A percentile compares a stretch with the other conserved stretches of the same genome.
phyloP scores from a whole-genome alignment of 1,284 basidiomycete species.

The Trichosporon sp. region DNA sequence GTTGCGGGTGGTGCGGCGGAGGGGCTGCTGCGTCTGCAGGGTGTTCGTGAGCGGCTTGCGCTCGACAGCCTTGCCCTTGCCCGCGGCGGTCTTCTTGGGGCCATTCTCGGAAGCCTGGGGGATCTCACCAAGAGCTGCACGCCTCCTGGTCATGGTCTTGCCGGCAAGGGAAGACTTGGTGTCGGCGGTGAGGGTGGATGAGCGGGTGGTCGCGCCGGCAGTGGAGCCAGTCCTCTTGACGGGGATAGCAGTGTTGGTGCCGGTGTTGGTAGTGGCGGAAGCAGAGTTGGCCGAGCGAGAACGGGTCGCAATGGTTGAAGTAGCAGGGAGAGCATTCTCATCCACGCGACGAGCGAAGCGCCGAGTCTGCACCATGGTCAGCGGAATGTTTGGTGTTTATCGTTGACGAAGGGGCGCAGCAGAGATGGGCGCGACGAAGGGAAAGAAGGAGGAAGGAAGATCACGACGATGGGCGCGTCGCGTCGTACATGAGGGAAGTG shows the following conservation, averaged over 20 bases:
- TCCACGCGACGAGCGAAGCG: conserved; percentile 35
- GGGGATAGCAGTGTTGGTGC: conserved; percentile 31
- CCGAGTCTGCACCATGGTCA: conserved; percentile 34
- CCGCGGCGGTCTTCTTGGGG: conserved; percentile 16
- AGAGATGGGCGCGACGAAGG: not conserved
- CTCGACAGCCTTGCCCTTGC: conserved; percentile 18
- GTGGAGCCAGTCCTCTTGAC: conserved; percentile 34
- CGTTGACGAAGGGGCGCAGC: not conserved
- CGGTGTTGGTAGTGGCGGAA: conserved; percentile 16
- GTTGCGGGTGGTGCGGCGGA: conserved; percentile 11
- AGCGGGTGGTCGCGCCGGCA: conserved; percentile 13
- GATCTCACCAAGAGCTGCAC: conserved; percentile 47
- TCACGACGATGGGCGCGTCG: conserved; percentile 3
- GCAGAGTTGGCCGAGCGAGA: conserved; percentile 20
- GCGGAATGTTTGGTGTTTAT: conserved; percentile 8
- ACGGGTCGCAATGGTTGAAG: conserved; percentile 25
- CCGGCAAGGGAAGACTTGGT: conserved; percentile 12
- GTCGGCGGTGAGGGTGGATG: conserved; percentile 13
- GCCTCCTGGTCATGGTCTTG: conserved; percentile 20
- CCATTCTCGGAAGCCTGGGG: conserved; percentile 26
- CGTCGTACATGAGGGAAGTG: not conserved
- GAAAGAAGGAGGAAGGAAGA: not conserved
- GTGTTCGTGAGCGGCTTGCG: conserved; percentile 28
- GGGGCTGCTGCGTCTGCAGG: conserved; percentile 9
- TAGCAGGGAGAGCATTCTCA: conserved; percentile 43